Conservation (phyloP, 306 rosid genomes). For the Adenanthera pavonina region DNA sequence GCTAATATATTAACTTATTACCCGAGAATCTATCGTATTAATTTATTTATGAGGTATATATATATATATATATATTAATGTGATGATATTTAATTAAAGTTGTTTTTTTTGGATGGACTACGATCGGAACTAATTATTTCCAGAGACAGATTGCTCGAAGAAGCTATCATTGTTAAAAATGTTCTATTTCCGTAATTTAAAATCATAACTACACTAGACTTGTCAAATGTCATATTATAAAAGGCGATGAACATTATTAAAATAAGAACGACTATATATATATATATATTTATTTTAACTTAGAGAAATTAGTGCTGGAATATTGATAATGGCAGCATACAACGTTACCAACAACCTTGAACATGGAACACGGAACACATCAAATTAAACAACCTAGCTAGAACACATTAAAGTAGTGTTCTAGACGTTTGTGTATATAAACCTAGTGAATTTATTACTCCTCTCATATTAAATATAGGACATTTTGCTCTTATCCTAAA, state of each 20-base stretch:
- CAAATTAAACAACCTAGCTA: neutral
- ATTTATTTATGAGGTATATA: neutral
- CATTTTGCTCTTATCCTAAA: too few relatives aligned
- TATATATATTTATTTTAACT: neutral
- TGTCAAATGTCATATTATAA: too few relatives aligned
- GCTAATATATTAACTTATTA: neutral
- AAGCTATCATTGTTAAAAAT: neutral
- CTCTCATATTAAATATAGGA: too few relatives aligned
- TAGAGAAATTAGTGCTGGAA: neutral
- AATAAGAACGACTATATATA: neutral
- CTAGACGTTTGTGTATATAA: neutral
- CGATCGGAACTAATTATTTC: neutral
- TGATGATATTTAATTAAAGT: slow-evolving; percentile 5
- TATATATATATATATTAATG: neutral
- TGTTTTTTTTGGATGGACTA: neutral
- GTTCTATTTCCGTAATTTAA: neutral
- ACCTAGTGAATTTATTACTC: neutral
- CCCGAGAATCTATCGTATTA: neutral
- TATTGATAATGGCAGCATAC: neutral
- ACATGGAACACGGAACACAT: neutral
- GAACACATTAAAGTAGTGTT: neutral
- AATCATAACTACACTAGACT: neutral
- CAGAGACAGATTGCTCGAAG: neutral
- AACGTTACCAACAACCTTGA: neutral
- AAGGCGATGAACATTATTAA: neutral